Base-by-base conservation (phyloP, 2,329 filamentous ascomycete genomes). In the Metarhizium humberi region DNA sequence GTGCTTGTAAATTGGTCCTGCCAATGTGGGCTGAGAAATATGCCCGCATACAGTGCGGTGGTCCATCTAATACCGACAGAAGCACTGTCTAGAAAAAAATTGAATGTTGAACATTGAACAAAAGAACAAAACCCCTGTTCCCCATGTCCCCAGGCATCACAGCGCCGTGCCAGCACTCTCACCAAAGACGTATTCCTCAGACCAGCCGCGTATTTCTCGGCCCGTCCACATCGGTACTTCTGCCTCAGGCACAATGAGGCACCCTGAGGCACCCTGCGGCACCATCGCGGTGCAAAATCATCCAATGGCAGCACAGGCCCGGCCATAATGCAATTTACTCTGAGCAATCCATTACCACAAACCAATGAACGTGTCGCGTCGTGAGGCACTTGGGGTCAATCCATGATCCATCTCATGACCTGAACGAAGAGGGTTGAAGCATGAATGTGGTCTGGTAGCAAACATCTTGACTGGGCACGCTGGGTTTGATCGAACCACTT, bases 171-270 rank as follows among this genome's bases (percentile, higher is more conserved):
- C 32, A 36, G 46, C 56, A 48, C 54, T 32, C 47, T 14, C 30
- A 30, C n/a, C 42, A 53, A 18, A 40, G 62, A 40, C 62, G 64
- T 65, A 66, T 48, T 59, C 55, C 49, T 64, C 59, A 64, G 62
- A 53, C 63, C 59, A 62, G 55, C 13, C 49, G 59, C 64, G 65
- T 66, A 67, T 46, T 56, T 66, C 53, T 62, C 45, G 49, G 61
- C 53, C 62, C 61, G 60, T 55, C 6, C 29, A 40, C 20, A 10
- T 18, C 48, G 25, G 6, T 25, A 50, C n/a, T 55, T 42, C 45
- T 64, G 68, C 68, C 68, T 70, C 53, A 70, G 68, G 68, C 68
- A 55, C 0, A 16, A 18, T 1, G 34, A 69, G 67, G 68, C 68
- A 53, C 1, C 25, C 29, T 6, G 29, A 16, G 8, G 8, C 14